Percentiles rank a stretch among this genome's conserved stretches.
These are phyloP conservation scores for Coemansia interrupta DNA, from an alignment of 192 early-diverging fungal species.

Conservation along the genomic window DNA sequence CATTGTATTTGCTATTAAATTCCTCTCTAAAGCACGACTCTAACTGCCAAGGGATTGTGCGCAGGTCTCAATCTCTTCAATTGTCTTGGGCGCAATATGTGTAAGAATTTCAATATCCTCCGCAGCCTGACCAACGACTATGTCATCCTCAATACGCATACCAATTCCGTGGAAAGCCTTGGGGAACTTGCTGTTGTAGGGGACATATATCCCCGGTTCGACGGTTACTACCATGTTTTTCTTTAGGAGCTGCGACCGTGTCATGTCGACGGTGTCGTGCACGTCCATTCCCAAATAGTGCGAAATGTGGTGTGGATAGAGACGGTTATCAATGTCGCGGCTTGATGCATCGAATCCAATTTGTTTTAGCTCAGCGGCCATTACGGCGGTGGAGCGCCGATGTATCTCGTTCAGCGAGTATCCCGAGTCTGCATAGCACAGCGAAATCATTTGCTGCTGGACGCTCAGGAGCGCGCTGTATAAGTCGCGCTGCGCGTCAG, in stretches of 20 bases:
- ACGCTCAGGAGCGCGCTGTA: constrained; percentile 81
- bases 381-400: constrained; percentile 61
- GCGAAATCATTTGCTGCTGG: constrained; percentile 80
- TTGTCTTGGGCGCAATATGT: constrained; percentile 74
- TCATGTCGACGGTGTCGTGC: constrained; percentile 78
- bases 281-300: constrained; percentile 96
- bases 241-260: constrained; percentile 66
- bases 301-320: constrained; percentile 94
- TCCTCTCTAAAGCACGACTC: no score
- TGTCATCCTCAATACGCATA: constrained; percentile 94
- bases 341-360: constrained; percentile 65
- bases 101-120: constrained; percentile 65
- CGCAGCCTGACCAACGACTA: constrained; percentile 69
- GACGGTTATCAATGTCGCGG: constrained; percentile 69
- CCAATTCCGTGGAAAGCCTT: constrained; percentile 82
- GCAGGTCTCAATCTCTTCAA: constrained; percentile 70
- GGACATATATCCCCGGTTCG: constrained; percentile 93
- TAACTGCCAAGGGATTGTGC: constrained; percentile 1
- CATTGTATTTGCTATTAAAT: neutral
- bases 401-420: constrained; percentile 82
- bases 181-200: constrained; percentile 69
- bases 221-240: constrained; percentile 90
- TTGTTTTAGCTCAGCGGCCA: constrained; percentile 66
- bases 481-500: constrained; percentile 70
- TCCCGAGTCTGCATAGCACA: constrained; percentile 42